Conservation (phyloP, 202 grass and related monocot species). For the Zoysia matrella region DNA sequence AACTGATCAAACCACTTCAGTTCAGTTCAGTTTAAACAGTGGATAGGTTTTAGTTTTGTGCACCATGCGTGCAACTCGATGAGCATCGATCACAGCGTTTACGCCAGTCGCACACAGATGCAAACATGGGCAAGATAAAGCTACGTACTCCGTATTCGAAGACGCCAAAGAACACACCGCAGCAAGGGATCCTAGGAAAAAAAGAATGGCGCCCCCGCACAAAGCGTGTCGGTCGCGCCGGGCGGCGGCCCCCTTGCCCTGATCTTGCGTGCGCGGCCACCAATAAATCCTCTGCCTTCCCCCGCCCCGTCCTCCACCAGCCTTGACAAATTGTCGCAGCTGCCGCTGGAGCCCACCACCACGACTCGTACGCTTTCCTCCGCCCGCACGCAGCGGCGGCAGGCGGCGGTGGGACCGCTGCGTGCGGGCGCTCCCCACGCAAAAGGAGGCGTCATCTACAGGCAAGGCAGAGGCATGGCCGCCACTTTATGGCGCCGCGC, state of each 20-base stretch:
- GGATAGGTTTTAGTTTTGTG: too few species aligned
- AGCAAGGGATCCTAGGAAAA: neutral
- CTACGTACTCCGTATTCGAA: too few species aligned
- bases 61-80: too few species aligned
- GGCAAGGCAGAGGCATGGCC: neutral
- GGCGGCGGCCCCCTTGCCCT: neutral
- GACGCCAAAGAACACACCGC: neutral
- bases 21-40: too few species aligned
- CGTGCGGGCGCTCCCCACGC: neutral
- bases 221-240: constrained; percentile 41
- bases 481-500: constrained; percentile 37
- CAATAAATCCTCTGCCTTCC: neutral
- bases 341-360: constrained; percentile 10
- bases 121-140: neutral
- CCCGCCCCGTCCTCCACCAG: neutral
- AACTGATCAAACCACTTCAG: too few species aligned
- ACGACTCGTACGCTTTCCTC: constrained; percentile 16
- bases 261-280: constrained; percentile 34
- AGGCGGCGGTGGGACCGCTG: neutral
- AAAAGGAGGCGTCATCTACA: constrained; percentile 26
- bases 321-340: neutral
- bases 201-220: neutral
- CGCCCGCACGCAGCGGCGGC: neutral
- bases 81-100: too few species aligned
- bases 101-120: too few species aligned